These are phyloP conservation scores for Buxus sempervirens DNA, from an alignment of 164 flowering plant species.

Conservation along the genomic window DNA sequence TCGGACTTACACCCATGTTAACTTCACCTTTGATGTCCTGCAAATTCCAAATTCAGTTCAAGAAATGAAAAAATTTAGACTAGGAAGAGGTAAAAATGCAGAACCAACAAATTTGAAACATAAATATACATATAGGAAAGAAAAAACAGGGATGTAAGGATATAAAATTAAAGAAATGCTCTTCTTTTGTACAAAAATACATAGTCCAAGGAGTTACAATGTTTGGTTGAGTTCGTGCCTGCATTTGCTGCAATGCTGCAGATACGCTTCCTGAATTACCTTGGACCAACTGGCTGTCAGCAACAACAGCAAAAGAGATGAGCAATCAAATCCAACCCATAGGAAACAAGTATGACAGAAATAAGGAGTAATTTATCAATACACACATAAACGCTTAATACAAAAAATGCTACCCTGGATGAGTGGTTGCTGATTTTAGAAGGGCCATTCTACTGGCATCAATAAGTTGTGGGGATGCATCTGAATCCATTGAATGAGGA, in stretches of 20 bases:
- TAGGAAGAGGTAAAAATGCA: neutral
- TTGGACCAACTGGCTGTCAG: conserved; percentile 72
- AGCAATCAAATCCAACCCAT: conserved; percentile 1
- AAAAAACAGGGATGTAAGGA: too few species aligned
- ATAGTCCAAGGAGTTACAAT: conserved; percentile 43
- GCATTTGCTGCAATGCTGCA: conserved; percentile 79
- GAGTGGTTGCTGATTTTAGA: conserved; percentile 65
- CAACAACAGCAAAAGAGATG: conserved; percentile 20
- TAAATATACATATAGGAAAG: neutral
- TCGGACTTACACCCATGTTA: conserved; percentile 55
- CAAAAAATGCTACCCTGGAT: conserved; percentile 52
- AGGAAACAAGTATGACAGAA: neutral
- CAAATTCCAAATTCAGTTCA: conserved; percentile 13
- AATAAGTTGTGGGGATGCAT: conserved; percentile 59
- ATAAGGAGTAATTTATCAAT: neutral
- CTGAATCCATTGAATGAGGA: conserved; percentile 69
- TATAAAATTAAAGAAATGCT: too few species aligned
- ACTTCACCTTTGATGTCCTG: conserved; percentile 76
- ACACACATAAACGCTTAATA: neutral
- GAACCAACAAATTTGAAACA: neutral
- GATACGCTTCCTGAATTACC: conserved; percentile 69
- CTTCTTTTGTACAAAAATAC: neutral
- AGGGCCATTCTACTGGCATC: conserved; percentile 82
- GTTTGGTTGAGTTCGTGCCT: conserved; percentile 52
- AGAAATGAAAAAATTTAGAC: neutral